phyloP scores from a whole-genome alignment of 352 stramenopile species.

The Pythium sp. region DNA sequence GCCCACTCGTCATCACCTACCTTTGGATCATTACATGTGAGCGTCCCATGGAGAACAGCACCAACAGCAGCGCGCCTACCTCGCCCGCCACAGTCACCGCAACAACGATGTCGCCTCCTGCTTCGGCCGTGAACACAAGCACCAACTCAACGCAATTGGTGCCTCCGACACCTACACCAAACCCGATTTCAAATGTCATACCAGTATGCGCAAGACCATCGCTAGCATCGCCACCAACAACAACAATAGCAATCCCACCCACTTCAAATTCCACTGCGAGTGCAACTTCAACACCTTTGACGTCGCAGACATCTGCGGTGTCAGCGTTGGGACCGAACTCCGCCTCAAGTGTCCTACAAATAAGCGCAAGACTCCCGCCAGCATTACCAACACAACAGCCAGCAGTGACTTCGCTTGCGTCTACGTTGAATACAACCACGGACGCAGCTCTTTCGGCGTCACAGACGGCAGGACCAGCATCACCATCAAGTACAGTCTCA shows the following conservation, averaged over 20 bases:
- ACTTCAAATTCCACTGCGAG: not conserved
- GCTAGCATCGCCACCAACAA: not conserved
- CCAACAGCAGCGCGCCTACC: not conserved
- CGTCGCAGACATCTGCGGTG: not conserved
- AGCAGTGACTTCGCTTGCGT: not conserved
- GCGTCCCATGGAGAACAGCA: not conserved
- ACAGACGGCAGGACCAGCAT: not conserved
- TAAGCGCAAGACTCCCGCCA: not conserved
- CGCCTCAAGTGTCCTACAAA: not conserved
- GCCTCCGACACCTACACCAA: not conserved
- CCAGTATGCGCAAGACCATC: not conserved
- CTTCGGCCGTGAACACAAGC: not conserved
- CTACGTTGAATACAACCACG: not conserved
- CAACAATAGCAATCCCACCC: not conserved
- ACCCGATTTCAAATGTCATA: not conserved
- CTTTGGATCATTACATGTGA: not conserved
- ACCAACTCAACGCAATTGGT: not conserved
- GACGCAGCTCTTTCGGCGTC: not conserved
- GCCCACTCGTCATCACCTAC: not conserved
- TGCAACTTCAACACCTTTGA: not conserved
- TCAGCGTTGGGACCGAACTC: not conserved
- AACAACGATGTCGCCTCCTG: not conserved
- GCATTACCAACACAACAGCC: not conserved
- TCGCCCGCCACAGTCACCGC: not conserved
- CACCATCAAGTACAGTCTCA: not conserved